These are phyloP conservation scores for Fennellomyces sp. DNA, from an alignment of 371 early-diverging fungal genomes.

Conservation along the genomic window DNA sequence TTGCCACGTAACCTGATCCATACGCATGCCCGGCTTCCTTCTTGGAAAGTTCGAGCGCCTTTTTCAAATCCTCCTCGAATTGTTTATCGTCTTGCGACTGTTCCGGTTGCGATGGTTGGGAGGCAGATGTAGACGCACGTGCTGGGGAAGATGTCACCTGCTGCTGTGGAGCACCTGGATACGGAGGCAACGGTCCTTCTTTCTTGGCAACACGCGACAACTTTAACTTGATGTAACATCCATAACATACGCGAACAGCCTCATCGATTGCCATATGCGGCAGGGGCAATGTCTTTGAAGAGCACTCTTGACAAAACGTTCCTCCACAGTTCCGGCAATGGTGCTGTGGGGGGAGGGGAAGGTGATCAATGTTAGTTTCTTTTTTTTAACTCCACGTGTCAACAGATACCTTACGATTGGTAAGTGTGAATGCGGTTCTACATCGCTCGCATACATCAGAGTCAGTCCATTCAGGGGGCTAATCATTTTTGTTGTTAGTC, in stretches of 20 bases:
- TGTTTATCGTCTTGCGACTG: constrained; percentile 46
- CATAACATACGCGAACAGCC: constrained; percentile 92
- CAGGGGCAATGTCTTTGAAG: constrained; percentile 79
- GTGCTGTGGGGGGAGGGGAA: constrained; percentile 52
- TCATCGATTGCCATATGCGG: constrained; percentile 88
- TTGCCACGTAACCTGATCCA: constrained; percentile 8
- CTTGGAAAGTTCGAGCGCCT: constrained; percentile 86
- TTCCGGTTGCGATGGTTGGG: constrained; percentile 7
- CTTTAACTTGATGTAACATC: constrained; percentile 77
- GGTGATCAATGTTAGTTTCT: neutral
- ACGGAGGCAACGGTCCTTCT: neutral
- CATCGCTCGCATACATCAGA: constrained; percentile 92
- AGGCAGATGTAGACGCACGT: constrained; percentile 5
- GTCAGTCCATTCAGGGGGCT: constrained; percentile 70
- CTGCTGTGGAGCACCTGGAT: neutral
- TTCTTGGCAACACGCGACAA: constrained; percentile 32
- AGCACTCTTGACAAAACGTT: constrained; percentile 91
- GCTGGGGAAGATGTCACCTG: constrained; percentile 14
- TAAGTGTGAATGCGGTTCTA: constrained; percentile 85
- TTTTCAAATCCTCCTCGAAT: constrained; percentile 81
- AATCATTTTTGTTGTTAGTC: too few relatives aligned
- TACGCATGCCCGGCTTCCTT: constrained; percentile 64
- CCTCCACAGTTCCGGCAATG: constrained; percentile 96
- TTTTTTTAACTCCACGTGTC: neutral
- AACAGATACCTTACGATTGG: constrained; percentile 80